phyloP scores from a whole-genome alignment of 176 grass and related monocot genomes.

The Musa itinerans region DNA sequence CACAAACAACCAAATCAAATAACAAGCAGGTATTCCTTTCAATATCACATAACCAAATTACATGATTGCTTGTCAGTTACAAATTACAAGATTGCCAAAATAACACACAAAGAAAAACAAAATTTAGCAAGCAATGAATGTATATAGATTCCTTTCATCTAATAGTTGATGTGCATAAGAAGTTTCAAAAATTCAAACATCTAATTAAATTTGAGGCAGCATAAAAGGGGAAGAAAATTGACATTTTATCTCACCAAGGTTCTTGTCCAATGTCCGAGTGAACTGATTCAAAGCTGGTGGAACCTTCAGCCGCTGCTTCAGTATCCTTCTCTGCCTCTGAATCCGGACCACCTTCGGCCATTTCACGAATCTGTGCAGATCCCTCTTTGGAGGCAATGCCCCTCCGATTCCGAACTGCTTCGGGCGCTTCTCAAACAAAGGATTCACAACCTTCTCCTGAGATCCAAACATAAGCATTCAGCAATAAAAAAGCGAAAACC shows the following conservation, averaged over 20 bases:
- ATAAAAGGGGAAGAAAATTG: not conserved
- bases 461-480: not conserved
- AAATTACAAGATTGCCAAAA: no score
- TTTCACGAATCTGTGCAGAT: conserved; percentile 5
- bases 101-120: no score
- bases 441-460: conserved; percentile 13
- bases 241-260: not conserved
- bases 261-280: conserved; percentile 6
- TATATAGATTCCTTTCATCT: no score
- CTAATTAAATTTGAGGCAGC: no score
- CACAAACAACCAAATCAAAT: no score
- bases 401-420: conserved; percentile 12
- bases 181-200: no score
- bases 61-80: no score
- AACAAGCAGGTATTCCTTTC: no score
- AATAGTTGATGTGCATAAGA: no score
- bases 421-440: conserved; percentile 9
- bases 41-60: no score
- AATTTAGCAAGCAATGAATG: no score
- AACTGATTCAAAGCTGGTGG: conserved; percentile 6
- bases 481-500: not conserved
- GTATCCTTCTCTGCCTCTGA: conserved; percentile 4
- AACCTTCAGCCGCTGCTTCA: conserved; percentile 9
- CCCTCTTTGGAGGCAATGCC: conserved; percentile 5
- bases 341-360: conserved; percentile 12